Base-by-base conservation (phyloP, 768 basidiomycete species). In the Nidularia sp. region DNA sequence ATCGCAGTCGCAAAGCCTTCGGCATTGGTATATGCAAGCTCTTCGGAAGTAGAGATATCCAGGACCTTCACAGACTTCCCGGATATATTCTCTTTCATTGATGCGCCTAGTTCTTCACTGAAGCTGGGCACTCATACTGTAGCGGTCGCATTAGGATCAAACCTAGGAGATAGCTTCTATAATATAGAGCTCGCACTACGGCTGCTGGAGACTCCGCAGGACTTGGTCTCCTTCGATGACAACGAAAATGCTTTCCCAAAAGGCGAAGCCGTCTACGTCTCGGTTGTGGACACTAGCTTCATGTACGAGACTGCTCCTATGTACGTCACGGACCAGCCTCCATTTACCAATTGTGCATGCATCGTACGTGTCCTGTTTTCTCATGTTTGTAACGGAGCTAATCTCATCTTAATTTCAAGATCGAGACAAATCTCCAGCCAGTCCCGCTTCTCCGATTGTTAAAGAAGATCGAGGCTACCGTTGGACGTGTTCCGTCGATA, bases 261-360 rank as follows among this genome's bases (percentile, higher is more conserved):
- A 15, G 12, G 54, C 9, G 55, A 66, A 33, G 66, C 47, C 13
- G 5, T 65, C 0, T 58, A 58, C 29, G 65, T 77, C 2, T 62
- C 61, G 12, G 73, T 96, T 31, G 66, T 85, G 18, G 78, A 90
- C 59, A 94, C 92, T 1, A 93, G 92, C 62, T 90, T 93, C 68
- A 64, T 98, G 72, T 98, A 98, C 64, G 89, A 98, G 68, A 94
- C 89, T 15, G 77, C 86, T 8, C 92, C 97, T 0, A 98, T 99
- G 97, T 98, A 99, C 64, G 88, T 96, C 42, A 81, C 81, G 8
- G 87, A 97, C 52, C 97, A 99, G 65, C 88, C 86, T 9, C 71
- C 75, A 34, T 98, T 98, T 69, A 79, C 89, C 53, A 99, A 98
- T 61, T 89, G 90, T 57, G 91, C 90, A n/a, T 89, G 93, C 55